Evolutionary conservation across 202 grass and related monocot species (phyloP).

Genomic region (Saccharum hybrid): DNA sequence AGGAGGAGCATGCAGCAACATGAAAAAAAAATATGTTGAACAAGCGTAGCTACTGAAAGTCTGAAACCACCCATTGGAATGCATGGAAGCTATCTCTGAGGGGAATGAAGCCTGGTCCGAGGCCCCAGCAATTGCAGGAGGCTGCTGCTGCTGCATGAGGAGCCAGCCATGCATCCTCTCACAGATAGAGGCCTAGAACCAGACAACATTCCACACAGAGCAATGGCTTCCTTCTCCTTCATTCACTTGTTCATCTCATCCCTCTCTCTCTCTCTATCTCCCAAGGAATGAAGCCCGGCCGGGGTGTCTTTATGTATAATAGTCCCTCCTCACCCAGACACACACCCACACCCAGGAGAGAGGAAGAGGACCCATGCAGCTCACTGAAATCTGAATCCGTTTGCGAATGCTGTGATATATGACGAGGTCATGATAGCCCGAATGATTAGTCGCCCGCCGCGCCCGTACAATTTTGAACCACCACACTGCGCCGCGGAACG

Average conservation of each 20-base stretch:
- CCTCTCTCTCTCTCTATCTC: neutral
- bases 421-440: slow-evolving; percentile 48
- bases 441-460: slow-evolving; percentile 57
- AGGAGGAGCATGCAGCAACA: too few relatives aligned
- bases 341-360: neutral
- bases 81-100: slow-evolving; percentile 63
- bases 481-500: neutral
- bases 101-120: slow-evolving; percentile 99
- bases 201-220: slow-evolving; percentile 76
- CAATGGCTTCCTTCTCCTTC: slow-evolving; percentile 51
- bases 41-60: neutral
- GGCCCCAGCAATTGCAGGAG: neutral
- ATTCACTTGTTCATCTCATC: neutral
- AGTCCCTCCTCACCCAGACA: too few relatives aligned
- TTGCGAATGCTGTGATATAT: neutral
- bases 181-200: slow-evolving; percentile 53
- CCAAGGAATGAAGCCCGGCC: too few relatives aligned
- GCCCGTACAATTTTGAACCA: neutral
- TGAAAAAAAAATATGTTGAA: too few relatives aligned
- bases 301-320: too few relatives aligned
- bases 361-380: neutral
- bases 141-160: neutral
- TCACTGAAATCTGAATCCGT: neutral
- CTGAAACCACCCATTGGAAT: neutral
- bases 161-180: neutral